These are phyloP conservation scores for Suzukiozyma palmioleophila DNA, from an alignment of 1,139 yeast genomes.

Conservation along the genomic window DNA sequence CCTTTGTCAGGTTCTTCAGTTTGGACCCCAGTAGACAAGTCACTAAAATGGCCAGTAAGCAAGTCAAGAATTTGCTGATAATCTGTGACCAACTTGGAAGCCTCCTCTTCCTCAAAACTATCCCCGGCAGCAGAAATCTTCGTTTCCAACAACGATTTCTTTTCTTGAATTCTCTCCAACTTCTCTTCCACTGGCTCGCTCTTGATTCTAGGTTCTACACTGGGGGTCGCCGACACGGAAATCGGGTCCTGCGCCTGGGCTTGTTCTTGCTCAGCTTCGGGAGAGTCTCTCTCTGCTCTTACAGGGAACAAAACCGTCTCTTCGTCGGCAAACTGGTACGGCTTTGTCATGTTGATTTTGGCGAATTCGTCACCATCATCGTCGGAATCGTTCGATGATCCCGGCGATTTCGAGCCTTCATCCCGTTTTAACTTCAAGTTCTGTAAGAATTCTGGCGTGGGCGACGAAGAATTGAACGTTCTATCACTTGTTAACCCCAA, in stretches of 20 bases:
- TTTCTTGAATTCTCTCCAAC: constrained; percentile 22
- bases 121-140: constrained; percentile 29
- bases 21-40: constrained; percentile 14
- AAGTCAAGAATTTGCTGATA: constrained; percentile 26
- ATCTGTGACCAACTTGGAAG: constrained; percentile 27
- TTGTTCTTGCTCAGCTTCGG: constrained; percentile 8
- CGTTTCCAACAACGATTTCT: constrained; percentile 28
- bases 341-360: constrained; percentile 60
- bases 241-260: constrained; percentile 9
- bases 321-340: constrained; percentile 46
- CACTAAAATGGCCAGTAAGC: constrained; percentile 22
- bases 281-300: constrained; percentile 30
- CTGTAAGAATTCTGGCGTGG: constrained; percentile 39
- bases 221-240: constrained; percentile 8
- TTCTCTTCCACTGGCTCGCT: constrained; percentile 28
- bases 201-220: constrained; percentile 30
- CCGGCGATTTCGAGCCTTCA: constrained; percentile 14
- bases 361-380: constrained; percentile 36
- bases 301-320: constrained; percentile 44
- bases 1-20: constrained; percentile 4
- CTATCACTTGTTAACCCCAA: constrained; percentile 24
- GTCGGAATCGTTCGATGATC: constrained; percentile 21
- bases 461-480: constrained; percentile 22
- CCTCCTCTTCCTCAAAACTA: constrained; percentile 27
- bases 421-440: constrained; percentile 29